Percentiles rank a stretch among this genome's conserved stretches.
phyloP scores from a whole-genome alignment of 2,329 filamentous ascomycete genomes.

The Herpotrichia juniperi region DNA sequence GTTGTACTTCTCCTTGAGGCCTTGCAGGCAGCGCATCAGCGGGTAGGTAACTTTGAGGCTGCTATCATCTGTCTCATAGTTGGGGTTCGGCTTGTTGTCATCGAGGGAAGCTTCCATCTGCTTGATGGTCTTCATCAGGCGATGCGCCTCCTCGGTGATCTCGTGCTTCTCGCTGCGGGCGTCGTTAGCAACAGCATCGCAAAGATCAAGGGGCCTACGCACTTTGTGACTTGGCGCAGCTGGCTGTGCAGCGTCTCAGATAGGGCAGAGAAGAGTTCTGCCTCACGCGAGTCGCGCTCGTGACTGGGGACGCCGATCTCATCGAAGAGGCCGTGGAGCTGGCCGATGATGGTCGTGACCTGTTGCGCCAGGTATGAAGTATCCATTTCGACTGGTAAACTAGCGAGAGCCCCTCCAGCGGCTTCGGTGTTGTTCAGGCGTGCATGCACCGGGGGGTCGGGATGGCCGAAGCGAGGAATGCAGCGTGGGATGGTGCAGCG shows the following conservation, averaged over 20 bases:
- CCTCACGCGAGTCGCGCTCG: constrained; percentile 88
- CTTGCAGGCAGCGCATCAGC: constrained; percentile 77
- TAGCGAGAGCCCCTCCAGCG: constrained; percentile 38
- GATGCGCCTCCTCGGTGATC: constrained; percentile 87
- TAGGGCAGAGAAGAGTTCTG: constrained; percentile 90
- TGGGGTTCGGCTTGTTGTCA: constrained; percentile 69
- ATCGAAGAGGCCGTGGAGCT: constrained; percentile 93
- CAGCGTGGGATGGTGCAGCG: background rate
- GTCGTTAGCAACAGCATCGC: constrained; percentile 11
- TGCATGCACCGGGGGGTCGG: constrained; percentile 43
- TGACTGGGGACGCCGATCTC: constrained; percentile 95
- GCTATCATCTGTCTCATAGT: constrained; percentile 69
- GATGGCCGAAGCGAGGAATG: constrained; percentile 30
- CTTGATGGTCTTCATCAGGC: constrained; percentile 81
- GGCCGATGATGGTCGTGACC: constrained; percentile 90
- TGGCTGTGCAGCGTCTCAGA: constrained; percentile 93
- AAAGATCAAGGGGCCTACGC: constrained; percentile 29
- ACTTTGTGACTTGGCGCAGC: constrained; percentile 78
- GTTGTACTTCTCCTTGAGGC: constrained; percentile 83
- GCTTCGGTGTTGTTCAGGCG: constrained; percentile 27
- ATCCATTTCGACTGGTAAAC: constrained; percentile 67
- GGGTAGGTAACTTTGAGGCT: constrained; percentile 81
- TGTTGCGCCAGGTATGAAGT: constrained; percentile 92
- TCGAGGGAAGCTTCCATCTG: constrained; percentile 94
- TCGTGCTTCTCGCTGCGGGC: constrained; percentile 78